Conservation (phyloP, 345 rosid species). For the Punica granatum region DNA sequence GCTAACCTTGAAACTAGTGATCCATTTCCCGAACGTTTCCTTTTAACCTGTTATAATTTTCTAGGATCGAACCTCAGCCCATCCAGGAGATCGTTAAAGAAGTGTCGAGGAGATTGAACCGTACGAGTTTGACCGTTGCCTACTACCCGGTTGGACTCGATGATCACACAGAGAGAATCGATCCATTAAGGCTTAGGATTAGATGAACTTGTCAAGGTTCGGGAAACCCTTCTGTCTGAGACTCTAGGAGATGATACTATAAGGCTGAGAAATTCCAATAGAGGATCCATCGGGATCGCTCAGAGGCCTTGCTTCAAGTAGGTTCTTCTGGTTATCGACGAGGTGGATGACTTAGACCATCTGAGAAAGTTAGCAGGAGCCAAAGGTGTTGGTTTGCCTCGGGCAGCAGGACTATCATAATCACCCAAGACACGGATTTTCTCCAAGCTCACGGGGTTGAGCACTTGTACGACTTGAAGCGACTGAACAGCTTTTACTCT, state of each 20-base stretch:
- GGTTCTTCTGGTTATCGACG: constrained; percentile 22
- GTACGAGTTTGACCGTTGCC: constrained; percentile 11
- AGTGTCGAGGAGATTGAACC: constrained; percentile 13
- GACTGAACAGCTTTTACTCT: constrained; percentile 2
- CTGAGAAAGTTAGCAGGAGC: constrained; percentile 12
- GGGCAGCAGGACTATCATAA: constrained; percentile 20
- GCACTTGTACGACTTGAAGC: constrained; percentile 4
- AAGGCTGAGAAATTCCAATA: constrained; percentile 4
- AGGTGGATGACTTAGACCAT: constrained; percentile 14
- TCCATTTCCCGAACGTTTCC: too few species aligned
- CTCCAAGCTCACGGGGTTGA: constrained; percentile 8
- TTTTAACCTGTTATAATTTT: too few species aligned
- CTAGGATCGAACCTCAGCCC: constrained; percentile 10
- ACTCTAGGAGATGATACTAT: constrained; percentile 2
- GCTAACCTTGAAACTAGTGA: too few species aligned
- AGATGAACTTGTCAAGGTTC: constrained; percentile 7
- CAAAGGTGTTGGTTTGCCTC: constrained; percentile 21
- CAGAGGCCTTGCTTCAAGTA: constrained; percentile 7
- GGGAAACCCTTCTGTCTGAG: constrained; percentile 16
- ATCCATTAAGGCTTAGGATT: constrained; percentile 18
- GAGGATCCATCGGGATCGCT: constrained; percentile 8
- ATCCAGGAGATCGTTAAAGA: constrained; percentile 12
- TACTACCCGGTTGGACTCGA: constrained; percentile 16
- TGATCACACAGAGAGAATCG: constrained; percentile 6
- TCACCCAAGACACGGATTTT: constrained; percentile 18